Evolutionary conservation across 257 asterid genomes (phyloP).

Genomic region (Mentha longifolia): DNA sequence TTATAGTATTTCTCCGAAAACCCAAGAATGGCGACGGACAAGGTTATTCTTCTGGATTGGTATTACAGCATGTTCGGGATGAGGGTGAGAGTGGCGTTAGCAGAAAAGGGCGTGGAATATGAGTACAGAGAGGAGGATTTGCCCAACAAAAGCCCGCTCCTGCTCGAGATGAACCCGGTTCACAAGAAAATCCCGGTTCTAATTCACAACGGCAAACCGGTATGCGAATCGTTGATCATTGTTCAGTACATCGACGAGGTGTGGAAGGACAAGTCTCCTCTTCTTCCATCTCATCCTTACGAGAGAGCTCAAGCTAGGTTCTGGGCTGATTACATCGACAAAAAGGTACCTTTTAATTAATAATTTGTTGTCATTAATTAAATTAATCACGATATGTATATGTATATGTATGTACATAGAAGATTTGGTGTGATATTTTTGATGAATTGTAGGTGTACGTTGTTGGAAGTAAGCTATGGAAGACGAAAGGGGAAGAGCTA

Average conservation of each 20-base stretch:
- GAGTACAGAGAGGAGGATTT: slow-evolving; percentile 48
- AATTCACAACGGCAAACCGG: slow-evolving; percentile 57
- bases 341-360: slow-evolving; percentile 4
- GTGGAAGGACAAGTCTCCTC: slow-evolving; percentile 45
- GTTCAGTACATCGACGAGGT: slow-evolving; percentile 62
- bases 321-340: slow-evolving; percentile 44
- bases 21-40: slow-evolving; percentile 34
- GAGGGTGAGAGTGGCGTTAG: slow-evolving; percentile 54
- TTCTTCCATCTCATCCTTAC: slow-evolving; percentile 54
- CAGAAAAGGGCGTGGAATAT: slow-evolving; percentile 48
- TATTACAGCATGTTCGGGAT: slow-evolving; percentile 48
- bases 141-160: slow-evolving; percentile 25
- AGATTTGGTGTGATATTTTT: too few relatives aligned
- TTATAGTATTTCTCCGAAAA: too few relatives aligned
- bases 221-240: slow-evolving; percentile 54
- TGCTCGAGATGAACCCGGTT: slow-evolving; percentile 48
- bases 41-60: slow-evolving; percentile 36
- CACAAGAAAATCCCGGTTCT: slow-evolving; percentile 43
- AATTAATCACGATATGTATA: too few relatives aligned
- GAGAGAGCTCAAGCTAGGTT: slow-evolving; percentile 39
- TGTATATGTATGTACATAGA: too few relatives aligned
- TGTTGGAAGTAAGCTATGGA: slow-evolving; percentile 42
- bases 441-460: slow-evolving; percentile 36
- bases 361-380: background rate
- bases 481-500: slow-evolving; percentile 42